Evolutionary conservation across 2,329 filamentous ascomycete genomes (phyloP).

Genomic region (Aspergillus phoenicis): DNA sequence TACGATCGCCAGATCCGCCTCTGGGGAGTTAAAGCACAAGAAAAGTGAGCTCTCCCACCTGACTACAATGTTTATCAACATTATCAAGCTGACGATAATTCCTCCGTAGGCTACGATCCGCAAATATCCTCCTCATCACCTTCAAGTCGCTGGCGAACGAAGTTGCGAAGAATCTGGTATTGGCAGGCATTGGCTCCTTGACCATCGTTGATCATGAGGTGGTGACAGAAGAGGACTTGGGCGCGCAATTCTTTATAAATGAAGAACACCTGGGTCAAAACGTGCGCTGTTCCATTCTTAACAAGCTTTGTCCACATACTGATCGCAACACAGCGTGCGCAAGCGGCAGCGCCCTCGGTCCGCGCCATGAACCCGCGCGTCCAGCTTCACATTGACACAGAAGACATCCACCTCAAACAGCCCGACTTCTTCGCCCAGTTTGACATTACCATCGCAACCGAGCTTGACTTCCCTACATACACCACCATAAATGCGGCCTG

Average conservation of each 20-base stretch:
- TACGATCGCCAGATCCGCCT: constrained; percentile 97
- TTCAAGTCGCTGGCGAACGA: constrained; percentile 89
- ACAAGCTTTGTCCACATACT: neutral
- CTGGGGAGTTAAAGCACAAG: constrained; percentile 94
- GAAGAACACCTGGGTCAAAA: constrained; percentile 75
- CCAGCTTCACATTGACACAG: constrained; percentile 68
- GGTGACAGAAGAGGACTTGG: constrained; percentile 78
- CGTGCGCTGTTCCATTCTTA: constrained; percentile 40
- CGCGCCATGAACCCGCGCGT: constrained; percentile 90
- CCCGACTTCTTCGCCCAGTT: constrained; percentile 76
- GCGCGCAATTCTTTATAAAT: constrained; percentile 79
- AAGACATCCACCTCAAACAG: constrained; percentile 67
- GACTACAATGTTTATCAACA: neutral
- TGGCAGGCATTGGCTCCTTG: constrained; percentile 87
- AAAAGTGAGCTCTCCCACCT: constrained; percentile 54
- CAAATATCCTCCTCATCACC: constrained; percentile 86
- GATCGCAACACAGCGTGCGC: constrained; percentile 61
- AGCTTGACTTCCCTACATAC: constrained; percentile 74
- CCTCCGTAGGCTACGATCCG: constrained; percentile 71
- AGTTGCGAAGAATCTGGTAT: constrained; percentile 94
- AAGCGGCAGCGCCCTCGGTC: constrained; percentile 75
- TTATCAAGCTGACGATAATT: constrained; percentile 1
- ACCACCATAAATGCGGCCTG: constrained; percentile 83
- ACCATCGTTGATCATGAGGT: constrained; percentile 80
- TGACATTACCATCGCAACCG: constrained; percentile 86